A percentile compares a stretch with the other conserved stretches of the same genome.
Conservation (phyloP, 129 eudicot genomes). For the Lactuca saligna region DNA sequence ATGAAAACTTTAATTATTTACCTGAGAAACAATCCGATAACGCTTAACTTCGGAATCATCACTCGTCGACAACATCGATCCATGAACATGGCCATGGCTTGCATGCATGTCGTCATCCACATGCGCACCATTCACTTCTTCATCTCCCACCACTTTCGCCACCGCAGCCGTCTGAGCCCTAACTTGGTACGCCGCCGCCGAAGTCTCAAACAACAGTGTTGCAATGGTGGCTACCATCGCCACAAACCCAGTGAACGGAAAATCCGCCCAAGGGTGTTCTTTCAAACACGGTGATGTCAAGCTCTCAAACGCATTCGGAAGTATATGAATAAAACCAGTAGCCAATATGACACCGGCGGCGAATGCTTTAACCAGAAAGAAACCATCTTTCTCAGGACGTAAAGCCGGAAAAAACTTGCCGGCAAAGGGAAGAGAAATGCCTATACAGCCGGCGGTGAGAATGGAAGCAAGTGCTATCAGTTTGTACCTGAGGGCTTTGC, state of each 20-base stretch:
- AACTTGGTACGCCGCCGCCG: slow-evolving; percentile 35
- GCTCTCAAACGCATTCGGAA: slow-evolving; percentile 47
- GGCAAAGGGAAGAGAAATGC: slow-evolving; percentile 41
- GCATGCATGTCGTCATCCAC: background rate
- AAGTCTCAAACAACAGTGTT: slow-evolving; percentile 44
- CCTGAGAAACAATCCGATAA: slow-evolving; percentile 32
- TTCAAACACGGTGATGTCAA: slow-evolving; percentile 42
- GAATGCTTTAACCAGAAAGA: slow-evolving; percentile 49
- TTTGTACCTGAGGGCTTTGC: slow-evolving; percentile 40
- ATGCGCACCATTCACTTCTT: slow-evolving; percentile 7
- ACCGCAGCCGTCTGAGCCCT: slow-evolving; percentile 29
- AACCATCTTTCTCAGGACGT: slow-evolving; percentile 39
- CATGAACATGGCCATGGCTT: slow-evolving; percentile 20
- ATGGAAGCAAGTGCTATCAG: slow-evolving; percentile 44
- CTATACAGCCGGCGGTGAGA: slow-evolving; percentile 39
- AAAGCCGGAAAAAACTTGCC: slow-evolving; percentile 40
- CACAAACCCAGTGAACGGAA: slow-evolving; percentile 50
- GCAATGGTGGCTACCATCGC: slow-evolving; percentile 47
- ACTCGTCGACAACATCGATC: slow-evolving; percentile 11
- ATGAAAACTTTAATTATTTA: background rate
- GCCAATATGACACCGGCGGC: slow-evolving; percentile 59
- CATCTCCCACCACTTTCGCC: slow-evolving; percentile 20
- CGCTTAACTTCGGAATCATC: slow-evolving; percentile 27
- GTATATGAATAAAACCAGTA: slow-evolving; percentile 49
- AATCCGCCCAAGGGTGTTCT: slow-evolving; percentile 36